Base-by-base conservation (phyloP, 75 land plant genomes). In the Cryptomeria japonica region DNA sequence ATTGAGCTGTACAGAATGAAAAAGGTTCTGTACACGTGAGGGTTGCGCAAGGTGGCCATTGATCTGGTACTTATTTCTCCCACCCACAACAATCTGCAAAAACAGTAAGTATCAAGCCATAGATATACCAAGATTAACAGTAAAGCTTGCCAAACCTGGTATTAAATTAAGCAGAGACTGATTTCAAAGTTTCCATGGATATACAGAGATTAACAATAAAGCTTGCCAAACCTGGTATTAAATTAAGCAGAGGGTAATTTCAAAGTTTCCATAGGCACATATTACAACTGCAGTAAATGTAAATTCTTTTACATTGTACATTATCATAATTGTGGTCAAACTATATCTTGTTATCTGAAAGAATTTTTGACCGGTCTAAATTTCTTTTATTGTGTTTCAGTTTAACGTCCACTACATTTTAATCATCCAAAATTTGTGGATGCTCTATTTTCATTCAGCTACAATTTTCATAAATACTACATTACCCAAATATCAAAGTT, bases 31-130 rank as follows among this genome's bases (percentile, higher is more conserved):
- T 34, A 97, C 98, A 73, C 95, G 92, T 85, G 92, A 95, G 70
- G 99, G 99, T 91, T 98, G 99, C 0, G 99, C 97, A 87, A 96
- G 96, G 68, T 95, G 99, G 11, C 99, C 99, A 90, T 98, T 98
- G 87, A 98, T 97, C 18, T 96, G 92, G 80, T 98, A 98, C 87
- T 98, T 98, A 86, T 98, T 98, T 86, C 99, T 93, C 85, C 99
- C 99, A 76, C 99, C 99, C 68, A 98, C 99, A 72, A 97, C 99
- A 89, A 98, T 95, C 99, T 98, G 93, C 89, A 90, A 46, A 55
- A 73, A 82, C 89, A 51, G 55, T 44, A 89, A 34, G 4, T 85
- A 70, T 86, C 39, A 46, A 85, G 39, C 72, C 5, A 85, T n/a
- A n/a, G 28, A 82, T 82, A 42, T 80, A 80, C 41, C 41, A 80